Base-by-base conservation (phyloP, 305 asterid species). In the Fraxinus baroniana region DNA sequence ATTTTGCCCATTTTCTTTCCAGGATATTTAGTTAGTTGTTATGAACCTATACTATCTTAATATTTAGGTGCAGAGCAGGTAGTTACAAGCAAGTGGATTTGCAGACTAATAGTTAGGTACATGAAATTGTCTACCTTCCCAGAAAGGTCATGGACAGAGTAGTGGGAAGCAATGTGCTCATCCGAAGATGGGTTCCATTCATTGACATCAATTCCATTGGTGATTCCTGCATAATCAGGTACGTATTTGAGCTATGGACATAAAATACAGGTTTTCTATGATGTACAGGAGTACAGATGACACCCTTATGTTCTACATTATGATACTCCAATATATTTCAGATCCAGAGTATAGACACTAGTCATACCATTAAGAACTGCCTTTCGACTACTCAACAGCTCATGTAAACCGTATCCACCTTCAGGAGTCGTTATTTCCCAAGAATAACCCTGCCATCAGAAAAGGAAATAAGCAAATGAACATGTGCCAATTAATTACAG, bases 401-500 rank as follows among this genome's bases (percentile, higher is more conserved):
- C 93, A 6, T 96, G 89, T 55, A 96, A 81, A 75, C 99, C 99
- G 76, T 91, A 88, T 83, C 98, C 99, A 84, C 99, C 99, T 87
- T 94, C 98, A 28, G 94, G 93, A 71, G 97, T 93, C 32, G 97
- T 96, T 90, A 96, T 91, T 88, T 96, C 99, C 97, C 94, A 87
- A 33, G 98, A 85, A 85, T 96, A 96, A 80, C 99, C 99, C 99
- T 96, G 92, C 78, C 85, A 85, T 62, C 86, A 83, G 18, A 84
- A 87, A 79, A 82, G 17, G 36, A 79, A 76, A 32, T 46, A 57
- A 32, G 74, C 26, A 39, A 83, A 74, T 20, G 68, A 78, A 68
- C 36, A 66, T 24, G 33, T 28, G 74, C 24, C 7, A 10, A 28
- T 9, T 12, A 24, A 66, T 66, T 66, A 10, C 33, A 24, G 17